phyloP scores from a whole-genome alignment of 768 basidiomycete species.

The Mycena alexandri region DNA sequence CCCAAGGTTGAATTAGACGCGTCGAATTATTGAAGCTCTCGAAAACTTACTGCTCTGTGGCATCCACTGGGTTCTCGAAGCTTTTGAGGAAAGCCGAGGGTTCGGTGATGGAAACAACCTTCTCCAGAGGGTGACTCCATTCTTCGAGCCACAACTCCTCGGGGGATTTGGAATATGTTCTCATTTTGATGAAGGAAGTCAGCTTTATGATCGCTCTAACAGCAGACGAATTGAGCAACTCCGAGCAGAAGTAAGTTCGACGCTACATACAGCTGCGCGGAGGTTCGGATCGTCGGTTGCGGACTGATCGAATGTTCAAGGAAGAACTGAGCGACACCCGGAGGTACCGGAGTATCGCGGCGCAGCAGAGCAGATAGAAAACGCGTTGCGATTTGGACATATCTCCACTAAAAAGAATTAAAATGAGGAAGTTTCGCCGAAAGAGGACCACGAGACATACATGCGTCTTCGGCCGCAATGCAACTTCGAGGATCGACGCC shows the following conservation, averaged over 20 bases:
- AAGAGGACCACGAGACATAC: slow-evolving; percentile 56
- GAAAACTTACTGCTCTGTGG: slow-evolving; percentile 50
- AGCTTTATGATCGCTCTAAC: slow-evolving; percentile 76
- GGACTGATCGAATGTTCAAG: slow-evolving; percentile 75
- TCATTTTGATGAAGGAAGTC: slow-evolving; percentile 77
- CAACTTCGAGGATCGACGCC: slow-evolving; percentile 70
- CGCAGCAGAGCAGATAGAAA: slow-evolving; percentile 74
- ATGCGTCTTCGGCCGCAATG: slow-evolving; percentile 74
- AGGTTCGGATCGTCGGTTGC: slow-evolving; percentile 75
- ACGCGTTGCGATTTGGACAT: slow-evolving; percentile 76
- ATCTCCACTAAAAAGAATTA: slow-evolving; percentile 75
- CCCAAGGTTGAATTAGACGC: slow-evolving; percentile 39
- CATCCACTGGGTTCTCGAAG: slow-evolving; percentile 56
- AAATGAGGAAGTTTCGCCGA: slow-evolving; percentile 20
- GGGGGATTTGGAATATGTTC: slow-evolving; percentile 73
- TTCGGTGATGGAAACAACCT: slow-evolving; percentile 59
- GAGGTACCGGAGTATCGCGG: slow-evolving; percentile 67
- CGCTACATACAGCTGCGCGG: slow-evolving; percentile 69
- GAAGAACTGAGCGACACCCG: slow-evolving; percentile 72
- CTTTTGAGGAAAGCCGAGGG: slow-evolving; percentile 62
- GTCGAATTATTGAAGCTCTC: slow-evolving; percentile 6
- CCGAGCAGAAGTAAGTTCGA: slow-evolving; percentile 1
- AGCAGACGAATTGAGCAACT: slow-evolving; percentile 14
- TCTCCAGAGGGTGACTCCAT: slow-evolving; percentile 74
- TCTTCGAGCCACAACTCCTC: slow-evolving; percentile 82